Evolutionary conservation across 1,284 basidiomycete species (phyloP).

Genomic region (Apiotrichum gamsii): DNA sequence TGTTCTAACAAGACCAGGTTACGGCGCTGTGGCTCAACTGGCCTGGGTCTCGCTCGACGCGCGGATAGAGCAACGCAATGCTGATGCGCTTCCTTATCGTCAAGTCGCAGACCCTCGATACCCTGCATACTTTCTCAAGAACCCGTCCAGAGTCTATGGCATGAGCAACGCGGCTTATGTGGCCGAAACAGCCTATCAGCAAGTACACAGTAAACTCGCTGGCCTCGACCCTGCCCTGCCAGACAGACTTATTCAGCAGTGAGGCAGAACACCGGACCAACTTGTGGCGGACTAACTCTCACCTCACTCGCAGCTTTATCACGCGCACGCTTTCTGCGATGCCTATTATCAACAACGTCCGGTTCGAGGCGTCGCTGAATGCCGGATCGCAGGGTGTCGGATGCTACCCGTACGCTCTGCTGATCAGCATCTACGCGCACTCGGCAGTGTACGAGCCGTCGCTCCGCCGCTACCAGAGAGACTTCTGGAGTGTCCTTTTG

Average conservation of each 20-base stretch:
- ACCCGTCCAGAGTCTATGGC: slow-evolving; percentile 18
- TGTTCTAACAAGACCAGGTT: slow-evolving; percentile 10
- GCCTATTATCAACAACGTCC: slow-evolving; percentile 22
- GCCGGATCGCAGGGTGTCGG: slow-evolving; percentile 12
- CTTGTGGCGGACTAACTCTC: neutral
- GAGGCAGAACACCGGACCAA: too few relatives aligned
- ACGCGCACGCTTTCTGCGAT: slow-evolving; percentile 19
- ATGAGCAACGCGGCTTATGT: slow-evolving; percentile 12
- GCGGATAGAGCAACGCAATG: slow-evolving; percentile 6
- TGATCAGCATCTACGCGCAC: slow-evolving; percentile 22
- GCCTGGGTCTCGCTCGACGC: slow-evolving; percentile 12
- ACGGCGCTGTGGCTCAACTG: slow-evolving; percentile 14
- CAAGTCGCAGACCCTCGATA: slow-evolving; percentile 18
- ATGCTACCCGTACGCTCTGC: slow-evolving; percentile 19
- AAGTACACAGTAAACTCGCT: slow-evolving; percentile 5
- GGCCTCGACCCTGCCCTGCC: slow-evolving; percentile 8
- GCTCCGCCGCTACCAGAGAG: slow-evolving; percentile 6
- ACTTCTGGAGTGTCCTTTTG: slow-evolving; percentile 16
- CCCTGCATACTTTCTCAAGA: slow-evolving; percentile 21
- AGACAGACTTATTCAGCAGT: slow-evolving; percentile 17
- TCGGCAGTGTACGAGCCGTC: slow-evolving; percentile 17
- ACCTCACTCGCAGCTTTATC: slow-evolving; percentile 13
- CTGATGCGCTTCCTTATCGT: slow-evolving; percentile 11
- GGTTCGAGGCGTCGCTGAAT: slow-evolving; percentile 20
- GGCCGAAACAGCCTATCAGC: slow-evolving; percentile 15